A percentile compares a stretch with the other conserved stretches of the same genome.
These are phyloP conservation scores for Sarcocystis neurona DNA, from an alignment of 169 alveolate genomes.

Conservation along the genomic window DNA sequence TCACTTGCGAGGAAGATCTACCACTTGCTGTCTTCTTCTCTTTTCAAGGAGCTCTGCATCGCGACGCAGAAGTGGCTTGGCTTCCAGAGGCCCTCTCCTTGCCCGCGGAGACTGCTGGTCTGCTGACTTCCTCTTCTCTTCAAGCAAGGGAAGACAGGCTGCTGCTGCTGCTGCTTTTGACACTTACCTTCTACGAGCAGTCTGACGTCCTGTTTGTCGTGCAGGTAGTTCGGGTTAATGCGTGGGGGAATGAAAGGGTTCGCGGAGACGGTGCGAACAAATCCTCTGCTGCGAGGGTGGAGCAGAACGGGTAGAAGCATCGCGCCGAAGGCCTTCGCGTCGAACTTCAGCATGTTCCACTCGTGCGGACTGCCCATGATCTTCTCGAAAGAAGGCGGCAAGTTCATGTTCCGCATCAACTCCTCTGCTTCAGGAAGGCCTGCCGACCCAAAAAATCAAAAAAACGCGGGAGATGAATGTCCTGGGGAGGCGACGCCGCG, in stretches of 20 bases:
- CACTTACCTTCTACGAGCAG: conserved; percentile 14
- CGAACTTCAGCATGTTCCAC: not conserved
- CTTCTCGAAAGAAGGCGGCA: not conserved
- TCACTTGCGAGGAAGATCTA: no score
- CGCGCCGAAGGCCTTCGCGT: not conserved
- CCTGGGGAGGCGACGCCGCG: not conserved
- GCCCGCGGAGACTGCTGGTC: no score
- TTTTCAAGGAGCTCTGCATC: no score
- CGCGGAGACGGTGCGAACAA: not conserved
- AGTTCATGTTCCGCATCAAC: not conserved
- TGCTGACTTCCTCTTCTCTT: no score
- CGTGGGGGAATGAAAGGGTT: conserved; percentile 30
- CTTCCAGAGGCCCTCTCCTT: no score
- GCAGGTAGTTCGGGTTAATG: conserved; percentile 30
- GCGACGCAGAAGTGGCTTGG: no score
- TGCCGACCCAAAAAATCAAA: not conserved
- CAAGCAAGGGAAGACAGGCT: no score
- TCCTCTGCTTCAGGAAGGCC: not conserved
- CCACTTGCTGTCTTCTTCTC: no score
- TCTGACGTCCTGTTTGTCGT: not conserved
- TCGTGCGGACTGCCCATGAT: conserved; percentile 10
- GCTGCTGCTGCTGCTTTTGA: not conserved
- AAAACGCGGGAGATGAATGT: not conserved
- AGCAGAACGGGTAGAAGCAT: conserved; percentile 21
- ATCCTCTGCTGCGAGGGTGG: conserved; percentile 25